These are phyloP conservation scores for Scopulariopsis brevicaulis DNA, from an alignment of 2,329 filamentous ascomycete genomes.

Conservation along the genomic window DNA sequence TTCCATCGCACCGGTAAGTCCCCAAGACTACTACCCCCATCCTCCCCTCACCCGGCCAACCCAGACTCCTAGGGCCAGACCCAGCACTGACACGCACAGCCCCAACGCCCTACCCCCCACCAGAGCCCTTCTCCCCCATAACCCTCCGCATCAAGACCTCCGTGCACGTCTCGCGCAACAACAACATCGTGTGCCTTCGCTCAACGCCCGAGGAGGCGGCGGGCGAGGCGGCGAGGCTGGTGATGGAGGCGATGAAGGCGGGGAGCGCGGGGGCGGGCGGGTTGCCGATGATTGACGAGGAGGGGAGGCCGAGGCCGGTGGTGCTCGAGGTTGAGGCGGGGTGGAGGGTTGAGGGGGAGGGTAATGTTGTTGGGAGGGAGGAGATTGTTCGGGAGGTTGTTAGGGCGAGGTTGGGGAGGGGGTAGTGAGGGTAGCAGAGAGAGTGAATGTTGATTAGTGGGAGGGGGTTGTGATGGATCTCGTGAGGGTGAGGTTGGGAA, in stretches of 20 bases:
- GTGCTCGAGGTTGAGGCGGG: slow-evolving; percentile 32
- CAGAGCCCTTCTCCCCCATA: slow-evolving; percentile 23
- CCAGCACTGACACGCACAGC: slow-evolving; percentile 6
- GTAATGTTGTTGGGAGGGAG: slow-evolving; percentile 29
- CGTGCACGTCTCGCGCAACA: slow-evolving; percentile 30
- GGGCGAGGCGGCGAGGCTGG: slow-evolving; percentile 27
- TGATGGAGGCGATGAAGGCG: slow-evolving; percentile 31
- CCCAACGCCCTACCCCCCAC: slow-evolving; percentile 2
- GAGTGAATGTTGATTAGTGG: not conserved
- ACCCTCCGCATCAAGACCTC: slow-evolving; percentile 35
- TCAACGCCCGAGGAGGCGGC: slow-evolving; percentile 26
- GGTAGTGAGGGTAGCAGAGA: not conserved
- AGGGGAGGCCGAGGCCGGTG: slow-evolving; percentile 28
- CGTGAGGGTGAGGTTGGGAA: not conserved
- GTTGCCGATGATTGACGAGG: slow-evolving; percentile 33
- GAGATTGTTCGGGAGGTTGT: not conserved
- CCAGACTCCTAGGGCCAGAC: slow-evolving; percentile 6
- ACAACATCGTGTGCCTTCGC: slow-evolving; percentile 35
- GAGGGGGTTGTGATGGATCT: not conserved
- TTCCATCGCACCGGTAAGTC: not conserved
- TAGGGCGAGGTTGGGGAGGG: not conserved
- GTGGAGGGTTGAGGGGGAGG: slow-evolving; percentile 27
- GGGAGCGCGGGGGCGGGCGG: slow-evolving; percentile 25
- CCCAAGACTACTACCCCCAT: not conserved
- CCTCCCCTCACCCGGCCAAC: not conserved